Base-by-base conservation (phyloP, 768 basidiomycete genomes). In the Boletus reticuloceps region DNA sequence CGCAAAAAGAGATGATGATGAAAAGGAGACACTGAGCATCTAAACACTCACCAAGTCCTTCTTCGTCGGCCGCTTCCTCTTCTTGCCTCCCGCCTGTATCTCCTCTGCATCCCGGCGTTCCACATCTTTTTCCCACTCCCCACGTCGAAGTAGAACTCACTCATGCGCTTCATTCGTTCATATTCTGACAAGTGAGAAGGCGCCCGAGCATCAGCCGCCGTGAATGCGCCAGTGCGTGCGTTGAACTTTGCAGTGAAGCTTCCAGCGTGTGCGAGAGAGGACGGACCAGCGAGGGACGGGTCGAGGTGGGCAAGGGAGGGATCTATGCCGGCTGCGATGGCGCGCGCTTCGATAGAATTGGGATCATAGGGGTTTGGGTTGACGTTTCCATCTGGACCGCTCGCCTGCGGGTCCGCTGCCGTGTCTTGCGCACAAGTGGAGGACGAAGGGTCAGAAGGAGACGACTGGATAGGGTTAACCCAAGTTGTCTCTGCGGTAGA, bases 121-220 rank as follows among this genome's bases (percentile, higher is more conserved):
- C 4, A 89, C 77, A 29, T 91, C 82, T 50, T 80, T 60, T 70
- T 92, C 86, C 91, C 91, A 94, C 45, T 79, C 79, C 77, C 78
- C 20, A 91, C 85, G 59, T 94, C 91, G 58, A 94, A 94, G 71
- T 91, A 94, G 63, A 90, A 88, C 65, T 86, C 81, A 76, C 88
- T 91, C 91, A 93, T 93, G 41, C 91, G 81, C 29, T 72, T 71
- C 64, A 84, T 85, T 6, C 91, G 83, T 60, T 91, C 90, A 60
- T 82, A 89, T 66, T 93, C 91, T 17, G 85, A 87, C 49, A 94
- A 68, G 64, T 91, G 89, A 4, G 80, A 72, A 7, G 91, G 90
- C 50, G 89, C 84, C 25, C 91, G 82, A 16, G 80, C 82, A 50
- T 89, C 85, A 5, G 76, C 65, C 17, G 80, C 77, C 11, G 90